Evolutionary conservation across 495 filamentous ascomycete species (phyloP).

Genomic region (Penicillium ucsense): DNA sequence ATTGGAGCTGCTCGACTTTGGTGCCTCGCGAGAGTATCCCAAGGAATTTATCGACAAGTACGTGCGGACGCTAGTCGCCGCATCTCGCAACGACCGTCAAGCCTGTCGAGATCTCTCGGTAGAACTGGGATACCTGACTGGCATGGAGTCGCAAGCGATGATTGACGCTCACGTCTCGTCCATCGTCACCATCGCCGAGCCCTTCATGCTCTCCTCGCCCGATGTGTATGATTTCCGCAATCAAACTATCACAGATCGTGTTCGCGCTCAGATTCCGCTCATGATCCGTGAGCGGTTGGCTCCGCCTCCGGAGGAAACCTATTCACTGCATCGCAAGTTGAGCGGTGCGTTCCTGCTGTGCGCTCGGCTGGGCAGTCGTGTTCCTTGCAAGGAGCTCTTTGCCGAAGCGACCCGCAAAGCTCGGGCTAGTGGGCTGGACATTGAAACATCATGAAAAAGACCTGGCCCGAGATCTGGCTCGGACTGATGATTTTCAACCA

Average conservation of each 20-base stretch:
- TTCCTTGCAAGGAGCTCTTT: constrained; percentile 77
- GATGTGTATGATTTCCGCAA: constrained; percentile 84
- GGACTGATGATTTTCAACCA: background rate
- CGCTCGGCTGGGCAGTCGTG: constrained; percentile 72
- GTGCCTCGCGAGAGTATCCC: constrained; percentile 81
- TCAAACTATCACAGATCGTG: constrained; percentile 92
- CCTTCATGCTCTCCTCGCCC: constrained; percentile 65
- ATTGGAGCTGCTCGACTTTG: constrained; percentile 92
- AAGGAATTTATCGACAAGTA: constrained; percentile 69
- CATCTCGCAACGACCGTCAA: constrained; percentile 55
- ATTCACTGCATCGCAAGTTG: constrained; percentile 88
- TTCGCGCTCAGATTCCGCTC: constrained; percentile 74
- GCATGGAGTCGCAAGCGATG: constrained; percentile 75
- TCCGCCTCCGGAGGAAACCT: constrained; percentile 96
- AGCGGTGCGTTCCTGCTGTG: constrained; percentile 94
- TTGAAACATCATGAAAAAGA: constrained; percentile 2
- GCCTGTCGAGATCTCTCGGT: constrained; percentile 61
- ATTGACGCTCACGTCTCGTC: constrained; percentile 74
- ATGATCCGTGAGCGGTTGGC: constrained; percentile 84
- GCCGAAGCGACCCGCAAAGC: constrained; percentile 48
- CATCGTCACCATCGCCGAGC: constrained; percentile 83
- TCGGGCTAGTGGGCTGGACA: constrained; percentile 15
- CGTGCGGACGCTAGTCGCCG: constrained; percentile 65
- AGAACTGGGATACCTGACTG: constrained; percentile 83
- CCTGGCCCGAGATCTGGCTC: background rate